Evolutionary conservation across 148 eudicot species (phyloP), one percentile per base, ranked within the genome.

Genomic region (Pharnaceum exiguum): DNA sequence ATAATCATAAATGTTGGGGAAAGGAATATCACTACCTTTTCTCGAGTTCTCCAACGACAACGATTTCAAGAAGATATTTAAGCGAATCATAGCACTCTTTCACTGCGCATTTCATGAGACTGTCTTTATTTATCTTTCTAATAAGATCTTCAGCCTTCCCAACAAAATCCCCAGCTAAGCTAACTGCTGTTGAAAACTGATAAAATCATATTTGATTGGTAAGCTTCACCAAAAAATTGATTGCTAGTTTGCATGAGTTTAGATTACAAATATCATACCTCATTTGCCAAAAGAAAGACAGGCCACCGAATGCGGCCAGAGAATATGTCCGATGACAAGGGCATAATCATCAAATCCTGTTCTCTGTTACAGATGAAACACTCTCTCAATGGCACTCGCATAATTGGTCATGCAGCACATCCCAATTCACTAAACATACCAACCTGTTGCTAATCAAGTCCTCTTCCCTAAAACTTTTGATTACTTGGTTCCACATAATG

Each of bases 371-470:
- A 65, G n/a, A 18, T 38, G 25, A 21, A 17, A 46, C 11, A 33
- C n/a, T 37, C 62, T 29, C 13, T 22, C 38, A 38, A 54, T 49
- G 46, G 23, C 22, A 19, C 1, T 33, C 8, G 30, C 5, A 55
- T 16, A 19, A 17, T 54, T 37, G 49, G 17, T 23, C 23, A 26
- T 38, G 37, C 2, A 11, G 6, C 15, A 48, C 21, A 36, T 11
- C 16, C 28, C n/a, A n/a, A n/a, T n/a, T n/a, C n/a, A n/a, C 1
- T 52, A 6, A 39, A 10, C 61, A 55, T 13, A 32, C 46, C 19
- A 40, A 87, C 98, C 93, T 83, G 83, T 89, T 86, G 80, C 90
- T 86, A 68, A 93, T 83, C 49, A 93, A 69, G 74, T 93, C 99
- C 73, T 93, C 99, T 58, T 89, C 83, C 28, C 99, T 82, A 55